Evolutionary conservation across 768 basidiomycete species (phyloP), one percentile per base, ranked within the genome.

Genomic region (Phanerochaete carnosa): DNA sequence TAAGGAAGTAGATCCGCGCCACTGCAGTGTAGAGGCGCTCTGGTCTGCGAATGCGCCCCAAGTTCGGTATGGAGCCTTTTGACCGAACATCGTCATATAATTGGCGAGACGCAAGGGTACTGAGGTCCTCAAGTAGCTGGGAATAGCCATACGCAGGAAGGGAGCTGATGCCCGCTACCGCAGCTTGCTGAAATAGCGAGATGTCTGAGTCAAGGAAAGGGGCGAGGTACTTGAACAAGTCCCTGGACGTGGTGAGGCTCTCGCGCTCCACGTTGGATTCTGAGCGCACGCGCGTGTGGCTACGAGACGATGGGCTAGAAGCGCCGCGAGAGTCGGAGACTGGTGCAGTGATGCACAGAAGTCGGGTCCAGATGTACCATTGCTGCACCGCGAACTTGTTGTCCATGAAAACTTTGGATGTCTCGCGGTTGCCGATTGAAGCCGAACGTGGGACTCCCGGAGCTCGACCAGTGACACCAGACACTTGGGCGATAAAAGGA

Each of bases 121-220:
- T 88, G 32, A 97, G 81, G 62, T 94, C 92, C 64, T 95, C 94
- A 19, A 95, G 76, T 23, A 97, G 79, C 32, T 90, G 86, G 11
- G 89, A 84, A 71, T 95, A 94, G 0, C 85, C 86, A 64, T 76
- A 81, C 12, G 85, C 79, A 5, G 92, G 91, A 65, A 96, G 90
- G 26, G 90, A 87, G 68, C 94, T 95, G 69, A 98, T 90, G 60
- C 94, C 92, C 37, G 92, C 76, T 11, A 95, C 92, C 13, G 92
- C 92, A 0, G 89, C 86, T 69, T 95, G 91, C 55, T 93, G 86
- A 72, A 95, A 95, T 11, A 83, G 77, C 1, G 84, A 84, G 67
- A 90, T 88, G 66, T 96, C 94, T 6, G 90, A 91, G 63, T 92
- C 90, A 57, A 98, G 79, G 70, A 94, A 93, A 6, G 92, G 91